These are phyloP conservation scores for Rhizopogon vulgaris DNA, from an alignment of 768 basidiomycete genomes.

Conservation along the genomic window DNA sequence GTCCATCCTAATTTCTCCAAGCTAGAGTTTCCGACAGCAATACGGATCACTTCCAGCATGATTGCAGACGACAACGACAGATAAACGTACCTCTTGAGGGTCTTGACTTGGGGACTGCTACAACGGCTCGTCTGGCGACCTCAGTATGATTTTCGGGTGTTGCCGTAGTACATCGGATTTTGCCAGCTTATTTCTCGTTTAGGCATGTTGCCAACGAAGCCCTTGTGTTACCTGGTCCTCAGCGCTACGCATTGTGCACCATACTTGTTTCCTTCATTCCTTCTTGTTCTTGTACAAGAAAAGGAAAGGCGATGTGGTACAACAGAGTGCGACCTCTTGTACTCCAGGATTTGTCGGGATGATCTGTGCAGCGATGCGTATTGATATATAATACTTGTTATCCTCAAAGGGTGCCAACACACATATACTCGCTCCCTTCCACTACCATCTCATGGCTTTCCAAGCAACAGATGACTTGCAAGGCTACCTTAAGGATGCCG, in stretches of 20 bases:
- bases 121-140: background rate
- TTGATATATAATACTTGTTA: background rate
- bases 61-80: background rate
- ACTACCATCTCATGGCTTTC: conserved; percentile 15
- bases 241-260: no score
- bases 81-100: conserved; percentile 23
- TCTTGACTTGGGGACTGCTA: conserved; percentile 11
- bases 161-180: conserved; percentile 17
- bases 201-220: background rate
- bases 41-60: background rate
- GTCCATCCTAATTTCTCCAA: background rate
- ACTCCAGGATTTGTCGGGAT: background rate
- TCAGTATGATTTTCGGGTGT: conserved; percentile 11
- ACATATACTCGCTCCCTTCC: background rate
- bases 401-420: background rate
- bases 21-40: background rate
- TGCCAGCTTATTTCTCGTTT: background rate
- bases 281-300: background rate
- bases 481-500: conserved; percentile 28
- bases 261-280: background rate
- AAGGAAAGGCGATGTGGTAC: no score
- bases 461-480: conserved; percentile 27
- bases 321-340: background rate
- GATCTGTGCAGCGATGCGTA: background rate
- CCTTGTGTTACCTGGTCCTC: no score